A percentile compares a stretch with the other conserved stretches of the same genome.
These are phyloP conservation scores for Fusarium bactridioides DNA, from an alignment of 2,329 filamentous ascomycete species.

Conservation along the genomic window DNA sequence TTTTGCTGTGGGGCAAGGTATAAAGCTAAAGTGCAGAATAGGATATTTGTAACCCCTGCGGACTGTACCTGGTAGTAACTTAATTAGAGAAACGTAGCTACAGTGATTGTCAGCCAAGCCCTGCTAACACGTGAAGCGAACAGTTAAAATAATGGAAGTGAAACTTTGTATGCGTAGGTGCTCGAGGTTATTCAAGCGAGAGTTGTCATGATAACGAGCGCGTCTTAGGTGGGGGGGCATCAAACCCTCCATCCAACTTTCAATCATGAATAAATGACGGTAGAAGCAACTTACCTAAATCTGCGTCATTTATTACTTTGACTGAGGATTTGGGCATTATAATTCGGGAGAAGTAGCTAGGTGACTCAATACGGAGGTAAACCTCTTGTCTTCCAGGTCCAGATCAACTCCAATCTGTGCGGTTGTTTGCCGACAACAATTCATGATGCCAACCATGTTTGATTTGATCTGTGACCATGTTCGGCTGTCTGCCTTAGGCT, in stretches of 20 bases:
- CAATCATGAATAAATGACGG: conserved; percentile 2
- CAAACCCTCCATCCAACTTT: conserved; percentile 8
- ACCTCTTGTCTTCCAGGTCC: not conserved
- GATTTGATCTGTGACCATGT: not conserved
- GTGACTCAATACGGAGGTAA: not conserved
- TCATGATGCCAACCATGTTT: conserved; percentile 10
- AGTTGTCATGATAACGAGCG: conserved; percentile 28
- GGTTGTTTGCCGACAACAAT: not conserved
- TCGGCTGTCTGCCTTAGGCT: conserved; percentile 15
- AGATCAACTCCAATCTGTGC: not conserved
- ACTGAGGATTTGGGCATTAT: not conserved
- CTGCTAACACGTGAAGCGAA: not conserved
- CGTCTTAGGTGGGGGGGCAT: conserved; percentile 28
- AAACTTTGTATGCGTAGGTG: too few species aligned
- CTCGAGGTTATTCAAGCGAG: not conserved
- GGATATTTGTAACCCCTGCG: too few species aligned
- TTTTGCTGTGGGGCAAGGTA: too few species aligned
- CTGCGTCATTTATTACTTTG: not conserved
- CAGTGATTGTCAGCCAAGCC: not conserved
- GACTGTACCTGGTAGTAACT: too few species aligned
- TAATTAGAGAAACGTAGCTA: not conserved
- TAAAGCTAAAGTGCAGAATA: too few species aligned
- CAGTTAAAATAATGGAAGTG: not conserved
- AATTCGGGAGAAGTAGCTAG: not conserved
- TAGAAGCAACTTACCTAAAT: not conserved